A percentile compares a stretch with the other conserved stretches of the same genome.
phyloP scores from a whole-genome alignment of 2,329 filamentous ascomycete genomes.

The Colletotrichum costaricense region DNA sequence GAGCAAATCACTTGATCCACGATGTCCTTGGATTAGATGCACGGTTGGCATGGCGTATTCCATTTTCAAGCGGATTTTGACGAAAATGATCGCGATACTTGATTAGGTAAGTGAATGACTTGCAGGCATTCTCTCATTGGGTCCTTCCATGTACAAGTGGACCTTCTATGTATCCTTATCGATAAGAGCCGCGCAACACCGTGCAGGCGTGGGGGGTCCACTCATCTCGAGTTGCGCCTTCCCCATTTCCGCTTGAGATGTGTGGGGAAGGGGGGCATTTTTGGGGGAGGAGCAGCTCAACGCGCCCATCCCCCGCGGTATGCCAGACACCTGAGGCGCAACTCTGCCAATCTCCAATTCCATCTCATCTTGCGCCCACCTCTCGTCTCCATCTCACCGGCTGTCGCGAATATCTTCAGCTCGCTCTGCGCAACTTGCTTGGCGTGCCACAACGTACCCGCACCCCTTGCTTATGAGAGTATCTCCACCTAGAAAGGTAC shows the following conservation, averaged over 20 bases:
- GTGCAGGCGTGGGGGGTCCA: background rate
- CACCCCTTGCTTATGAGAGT: background rate
- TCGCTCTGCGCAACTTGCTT: background rate
- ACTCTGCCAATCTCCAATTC: conserved; percentile 5
- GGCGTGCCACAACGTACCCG: background rate
- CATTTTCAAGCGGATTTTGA: too few relatives aligned
- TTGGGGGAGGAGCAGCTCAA: conserved; percentile 3
- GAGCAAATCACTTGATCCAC: too few relatives aligned
- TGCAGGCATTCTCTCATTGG: too few relatives aligned
- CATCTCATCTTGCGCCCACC: conserved; percentile 6
- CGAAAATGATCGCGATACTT: too few relatives aligned
- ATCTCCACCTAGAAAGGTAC: background rate
- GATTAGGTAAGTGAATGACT: too few relatives aligned
- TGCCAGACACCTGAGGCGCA: conserved; percentile 18
- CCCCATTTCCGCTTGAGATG: background rate
- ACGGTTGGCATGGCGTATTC: too few relatives aligned
- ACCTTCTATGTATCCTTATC: background rate
- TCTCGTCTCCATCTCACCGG: background rate
- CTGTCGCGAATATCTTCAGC: conserved; percentile 1
- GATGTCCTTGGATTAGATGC: too few relatives aligned
- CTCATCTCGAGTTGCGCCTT: background rate
- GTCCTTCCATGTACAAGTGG: too few relatives aligned
- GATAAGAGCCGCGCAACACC: background rate
- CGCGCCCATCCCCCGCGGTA: conserved; percentile 2
- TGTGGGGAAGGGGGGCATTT: conserved; percentile 21